Evolutionary conservation across 1,284 basidiomycete species (phyloP), one percentile per base, ranked within the genome.

Genomic region (Rhodotorula sp.): DNA sequence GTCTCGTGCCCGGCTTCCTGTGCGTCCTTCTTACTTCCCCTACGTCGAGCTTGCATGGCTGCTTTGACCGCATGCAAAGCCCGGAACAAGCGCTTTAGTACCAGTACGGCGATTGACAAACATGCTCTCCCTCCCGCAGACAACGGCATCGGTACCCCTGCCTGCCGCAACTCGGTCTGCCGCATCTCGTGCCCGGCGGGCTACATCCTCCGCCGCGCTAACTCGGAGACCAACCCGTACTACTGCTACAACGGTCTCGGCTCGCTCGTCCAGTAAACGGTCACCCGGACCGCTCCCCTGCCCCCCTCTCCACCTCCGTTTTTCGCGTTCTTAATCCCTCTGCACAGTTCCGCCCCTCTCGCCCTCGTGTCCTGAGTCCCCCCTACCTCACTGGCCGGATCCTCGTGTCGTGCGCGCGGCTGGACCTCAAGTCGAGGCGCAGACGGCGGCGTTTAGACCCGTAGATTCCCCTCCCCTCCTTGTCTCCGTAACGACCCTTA

Each of bases 211-310:
- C 66, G 66, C 51, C 37, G 41, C 29, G 66, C 70, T 36, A 32
- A 39, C 34, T 67, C 66, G 44, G 17, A 41, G 59, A 37, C 59
- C 44, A 65, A 65, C 66, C 69, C 69, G 41, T 71, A 36, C 66
- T 71, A 71, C 61, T 71, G 70, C 65, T 71, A 70, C 69, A 66
- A 63, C 64, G 69, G 69, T 39, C 8, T 36, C 48, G 15, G 15
- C 12, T 60, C 64, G 61, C 69, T 70, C 56, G 61, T 54, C 50
- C 12, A 4, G 1, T 34, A 50, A 44, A n/a, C 10, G 21, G 10
- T 8, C 27, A 4, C 21, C 37, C 22, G 4, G 25, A 7, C 39
- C 22, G 37, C 7, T 12, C 37, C 22, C 37, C 37, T 21, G 27
- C 32, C 32, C 36, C 25, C 22, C 12, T 21, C 61, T 8, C 39